Conservation (phyloP, 1,284 basidiomycete species). For the Ganoderma sinense region DNA sequence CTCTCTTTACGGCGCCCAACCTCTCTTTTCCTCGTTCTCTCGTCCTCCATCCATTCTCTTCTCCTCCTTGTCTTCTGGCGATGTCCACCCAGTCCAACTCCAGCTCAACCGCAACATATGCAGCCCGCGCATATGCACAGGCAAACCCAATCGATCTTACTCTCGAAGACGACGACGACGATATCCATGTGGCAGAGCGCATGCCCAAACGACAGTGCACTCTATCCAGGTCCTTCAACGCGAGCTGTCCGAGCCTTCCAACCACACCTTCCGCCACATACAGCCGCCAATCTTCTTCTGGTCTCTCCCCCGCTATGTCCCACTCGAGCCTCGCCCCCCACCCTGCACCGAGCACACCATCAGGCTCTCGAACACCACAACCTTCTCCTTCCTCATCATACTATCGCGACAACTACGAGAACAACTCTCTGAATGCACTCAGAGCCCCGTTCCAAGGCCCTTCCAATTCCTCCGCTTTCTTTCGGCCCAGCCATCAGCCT, state of each 20-base stretch:
- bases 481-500: slow-evolving; percentile 35
- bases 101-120: slow-evolving; percentile 26
- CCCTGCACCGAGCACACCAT: slow-evolving; percentile 10
- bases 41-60: slow-evolving; percentile 15
- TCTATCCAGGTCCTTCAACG: slow-evolving; percentile 36
- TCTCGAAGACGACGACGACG: slow-evolving; percentile 41
- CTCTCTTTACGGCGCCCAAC: slow-evolving; percentile 10
- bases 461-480: slow-evolving; percentile 43
- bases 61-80: slow-evolving; percentile 1
- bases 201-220: slow-evolving; percentile 37
- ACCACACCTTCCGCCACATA: slow-evolving; percentile 21
- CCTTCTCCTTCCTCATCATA: slow-evolving; percentile 12
- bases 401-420: slow-evolving; percentile 20
- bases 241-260: slow-evolving; percentile 21
- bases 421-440: slow-evolving; percentile 28
- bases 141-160: slow-evolving; percentile 45
- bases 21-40: slow-evolving; percentile 18
- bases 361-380: slow-evolving; percentile 17
- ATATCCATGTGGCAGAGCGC: slow-evolving; percentile 33
- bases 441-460: slow-evolving; percentile 36
- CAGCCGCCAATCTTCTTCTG: slow-evolving; percentile 37
- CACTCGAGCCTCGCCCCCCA: slow-evolving; percentile 33
- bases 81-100: slow-evolving; percentile 31
- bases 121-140: slow-evolving; percentile 31
- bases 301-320: slow-evolving; percentile 42